Conservation (phyloP, 495 filamentous ascomycete species). For the Pseudoneurospora amorphoporcata region DNA sequence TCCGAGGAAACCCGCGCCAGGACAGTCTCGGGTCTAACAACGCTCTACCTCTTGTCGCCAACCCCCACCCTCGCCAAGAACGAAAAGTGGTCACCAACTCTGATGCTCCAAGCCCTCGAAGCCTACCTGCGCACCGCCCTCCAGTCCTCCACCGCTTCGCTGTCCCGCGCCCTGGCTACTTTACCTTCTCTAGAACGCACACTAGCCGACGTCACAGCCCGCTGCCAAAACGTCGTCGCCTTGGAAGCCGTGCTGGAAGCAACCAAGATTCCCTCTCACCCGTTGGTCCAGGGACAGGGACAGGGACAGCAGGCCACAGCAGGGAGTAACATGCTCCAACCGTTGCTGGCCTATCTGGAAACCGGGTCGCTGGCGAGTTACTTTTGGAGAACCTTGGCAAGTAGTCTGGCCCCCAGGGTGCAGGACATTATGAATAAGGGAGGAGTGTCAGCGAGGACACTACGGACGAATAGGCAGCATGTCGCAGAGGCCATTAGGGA, state of each 20-base stretch:
- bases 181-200: constrained; percentile 76
- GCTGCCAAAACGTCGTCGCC: constrained; percentile 84
- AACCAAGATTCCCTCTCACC: constrained; percentile 55
- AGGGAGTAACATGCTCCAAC: constrained; percentile 54
- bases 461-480: constrained; percentile 63
- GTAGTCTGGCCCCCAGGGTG: constrained; percentile 63
- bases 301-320: constrained; percentile 9
- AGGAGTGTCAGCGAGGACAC: constrained; percentile 69
- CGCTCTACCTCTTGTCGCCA: constrained; percentile 75
- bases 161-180: constrained; percentile 64
- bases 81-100: constrained; percentile 51
- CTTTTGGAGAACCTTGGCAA: constrained; percentile 84
- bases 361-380: constrained; percentile 78
- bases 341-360: constrained; percentile 69
- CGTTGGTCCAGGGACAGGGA: constrained; percentile 37
- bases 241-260: constrained; percentile 67
- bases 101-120: constrained; percentile 69
- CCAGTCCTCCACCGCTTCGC: constrained; percentile 58
- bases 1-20: constrained; percentile 66
- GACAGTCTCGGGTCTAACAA: constrained; percentile 61
- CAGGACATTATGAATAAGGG: constrained; percentile 74
- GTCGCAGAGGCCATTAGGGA: constrained; percentile 70
- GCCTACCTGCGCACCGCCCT: constrained; percentile 66
- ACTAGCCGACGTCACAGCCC: constrained; percentile 66
- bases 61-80: constrained; percentile 33